Evolutionary conservation across 2,329 filamentous ascomycete genomes (phyloP), one percentile per base, ranked within the genome.

Genomic region (Colletotrichum tabaci): DNA sequence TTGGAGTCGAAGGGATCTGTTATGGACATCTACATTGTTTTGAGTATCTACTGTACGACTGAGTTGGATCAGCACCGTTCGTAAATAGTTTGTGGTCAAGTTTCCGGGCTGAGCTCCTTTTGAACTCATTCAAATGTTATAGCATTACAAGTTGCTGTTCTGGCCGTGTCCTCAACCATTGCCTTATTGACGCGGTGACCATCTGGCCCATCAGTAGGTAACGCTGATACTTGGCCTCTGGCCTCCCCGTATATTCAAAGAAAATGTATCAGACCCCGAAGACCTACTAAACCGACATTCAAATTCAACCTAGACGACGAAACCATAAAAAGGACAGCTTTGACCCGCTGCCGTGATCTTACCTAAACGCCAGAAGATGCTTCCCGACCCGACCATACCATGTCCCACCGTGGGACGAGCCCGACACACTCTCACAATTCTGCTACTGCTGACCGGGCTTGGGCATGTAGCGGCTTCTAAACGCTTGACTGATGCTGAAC

Each of bases 401-500:
- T 68, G 12, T 55, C 49, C 58, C 63, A 68, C 58, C 26, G 8
- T 40, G 26, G 35, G 12, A 16, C 12, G 38, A 44, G 49, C 47
- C 16, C n/a, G 57, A 53, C 50, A 52, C 30, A 30, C 30, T 30
- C 15, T 53, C 18, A 16, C 56, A 26, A 57, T 68, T 26, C 57
- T 66, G 71, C 53, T 73, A 71, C 18, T 66, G 67, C 56, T 73
- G 66, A 4, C 67, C 67, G 42, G 64, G 67, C 61, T 79, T 80
- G 10, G 85, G 79, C 49, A 86, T 82, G 75, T 91, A 91, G 62
- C 90, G 87, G 75, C 91, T 92, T 75, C 90, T 85, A 62, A 93
- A 86, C 40, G 89, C 88, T 75, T 92, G 89, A 74, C 90, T 90
- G 71, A 94, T 92, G 75, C 92, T 93, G 84, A 94, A 93, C 73